These are phyloP conservation scores for Beauveria asiatica DNA, from an alignment of 2,329 filamentous ascomycete species.

Conservation along the genomic window DNA sequence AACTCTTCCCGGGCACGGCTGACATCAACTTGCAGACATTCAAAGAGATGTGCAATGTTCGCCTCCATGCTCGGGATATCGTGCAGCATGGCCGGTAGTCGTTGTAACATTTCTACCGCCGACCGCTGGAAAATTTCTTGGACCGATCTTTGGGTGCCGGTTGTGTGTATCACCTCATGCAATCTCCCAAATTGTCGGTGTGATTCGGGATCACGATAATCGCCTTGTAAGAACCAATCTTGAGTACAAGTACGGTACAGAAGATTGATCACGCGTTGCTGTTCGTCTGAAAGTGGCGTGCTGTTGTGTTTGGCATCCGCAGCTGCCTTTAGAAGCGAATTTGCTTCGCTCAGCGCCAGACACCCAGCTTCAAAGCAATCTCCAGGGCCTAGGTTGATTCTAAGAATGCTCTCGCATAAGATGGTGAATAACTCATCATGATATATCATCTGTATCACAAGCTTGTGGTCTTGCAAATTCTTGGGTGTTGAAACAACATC, in stretches of 20 bases:
- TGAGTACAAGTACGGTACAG: background rate
- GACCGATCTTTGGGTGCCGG: background rate
- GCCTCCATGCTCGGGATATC: background rate
- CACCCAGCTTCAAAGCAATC: background rate
- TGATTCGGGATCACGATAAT: background rate
- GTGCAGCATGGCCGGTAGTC: background rate
- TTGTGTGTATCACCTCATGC: background rate
- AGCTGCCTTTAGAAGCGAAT: background rate
- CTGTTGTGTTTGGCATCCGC: background rate
- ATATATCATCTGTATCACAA: background rate
- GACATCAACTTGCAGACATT: background rate
- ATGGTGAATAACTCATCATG: background rate
- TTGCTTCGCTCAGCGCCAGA: background rate
- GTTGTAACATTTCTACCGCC: background rate
- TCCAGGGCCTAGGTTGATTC: too few species aligned
- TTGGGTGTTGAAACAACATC: background rate
- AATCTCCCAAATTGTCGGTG: background rate
- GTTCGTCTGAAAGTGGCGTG: background rate
- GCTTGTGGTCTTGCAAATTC: background rate
- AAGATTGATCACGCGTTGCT: background rate
- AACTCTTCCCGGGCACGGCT: background rate
- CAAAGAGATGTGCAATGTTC: background rate
- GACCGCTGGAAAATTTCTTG: background rate
- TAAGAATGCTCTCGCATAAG: background rate
- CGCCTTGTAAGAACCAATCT: background rate